Evolutionary conservation across 805 yeast species (phyloP).

Genomic region (Saccharomyces jurei): DNA sequence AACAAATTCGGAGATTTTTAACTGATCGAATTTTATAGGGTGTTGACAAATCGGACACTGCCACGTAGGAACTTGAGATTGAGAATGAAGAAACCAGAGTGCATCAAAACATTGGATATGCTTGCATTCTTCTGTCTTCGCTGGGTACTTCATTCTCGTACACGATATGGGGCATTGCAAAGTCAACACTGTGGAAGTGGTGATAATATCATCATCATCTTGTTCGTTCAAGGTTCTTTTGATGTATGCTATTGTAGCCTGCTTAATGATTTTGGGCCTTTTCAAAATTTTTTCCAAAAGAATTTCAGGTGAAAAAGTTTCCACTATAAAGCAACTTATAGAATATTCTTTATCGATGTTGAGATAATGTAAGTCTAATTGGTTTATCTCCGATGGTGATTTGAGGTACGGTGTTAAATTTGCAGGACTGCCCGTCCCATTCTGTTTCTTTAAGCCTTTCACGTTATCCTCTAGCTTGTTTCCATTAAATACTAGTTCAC

Average conservation of each 20-base stretch:
- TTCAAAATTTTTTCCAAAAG: slow-evolving; percentile 32
- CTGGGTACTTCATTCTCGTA: slow-evolving; percentile 62
- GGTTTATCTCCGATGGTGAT: slow-evolving; percentile 30
- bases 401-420: slow-evolving; percentile 49
- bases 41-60: slow-evolving; percentile 74
- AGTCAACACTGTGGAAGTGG: slow-evolving; percentile 56
- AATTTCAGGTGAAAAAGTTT: slow-evolving; percentile 33
- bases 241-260: slow-evolving; percentile 44
- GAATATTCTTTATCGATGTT: slow-evolving; percentile 42
- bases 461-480: slow-evolving; percentile 41
- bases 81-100: slow-evolving; percentile 60
- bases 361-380: slow-evolving; percentile 46
- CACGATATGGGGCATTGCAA: slow-evolving; percentile 75
- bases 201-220: slow-evolving; percentile 65
- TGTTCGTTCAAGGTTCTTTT: slow-evolving; percentile 33
- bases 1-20: slow-evolving; percentile 71
- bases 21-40: slow-evolving; percentile 42
- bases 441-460: slow-evolving; percentile 65
- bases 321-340: slow-evolving; percentile 50
- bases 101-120: slow-evolving; percentile 94
- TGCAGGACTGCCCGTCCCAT: slow-evolving; percentile 76
- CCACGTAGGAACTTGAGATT: slow-evolving; percentile 79
- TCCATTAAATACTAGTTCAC: slow-evolving; percentile 57
- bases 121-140: slow-evolving; percentile 58
- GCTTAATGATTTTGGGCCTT: slow-evolving; percentile 46